Evolutionary conservation across 345 rosid species (phyloP), one percentile per base, ranked within the genome.

Genomic region (Psidium friedrichsthalianum): DNA sequence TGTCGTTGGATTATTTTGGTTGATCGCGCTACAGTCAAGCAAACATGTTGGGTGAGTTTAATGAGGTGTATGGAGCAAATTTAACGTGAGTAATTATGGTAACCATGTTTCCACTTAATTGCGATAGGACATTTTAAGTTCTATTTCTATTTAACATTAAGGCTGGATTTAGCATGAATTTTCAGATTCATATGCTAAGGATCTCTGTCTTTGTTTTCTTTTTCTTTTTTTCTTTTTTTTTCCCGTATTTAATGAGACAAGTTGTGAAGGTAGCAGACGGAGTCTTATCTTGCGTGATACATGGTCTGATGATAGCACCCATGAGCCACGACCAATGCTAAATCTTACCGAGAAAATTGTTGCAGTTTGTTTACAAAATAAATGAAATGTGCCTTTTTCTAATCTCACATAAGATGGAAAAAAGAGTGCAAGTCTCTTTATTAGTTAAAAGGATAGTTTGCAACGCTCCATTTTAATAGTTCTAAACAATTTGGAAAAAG

Each of bases 201-300:
- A 3, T 40, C 42, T 40, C 32, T n/a, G 16, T 58, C 32, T n/a
- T 25, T 57, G 15, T 6, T 11, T 0, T 56, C 21, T 0, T 55
- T 25, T 5, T 25, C n/a, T n/a, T n/a, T 11, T 0, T 36, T 3
- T 1, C 9, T 5, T 58, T n/a, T 22, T 21, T 0, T 5, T n/a
- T n/a, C n/a, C 74, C 27, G 36, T 13, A 6, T 59, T 27, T 27
- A 27, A 27, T 59, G 36, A 59, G 13, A 59, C 32, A n/a, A n/a
- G 69, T 59, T 59, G 36, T 12, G 36, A 9, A 59, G 36, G 69
- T 36, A 36, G 36, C 36, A 36, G 36, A 36, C 36, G 36, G 36
- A 36, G 36, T 36, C 36, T 36, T 36, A 36, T 36, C 36, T 36
- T 36, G 36, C 36, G 36, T 36, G 36, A 36, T 36, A 36, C 36